Evolutionary conservation across 108 stramenopile genomes (phyloP).

Genomic region (Nannochloropsis salina): DNA sequence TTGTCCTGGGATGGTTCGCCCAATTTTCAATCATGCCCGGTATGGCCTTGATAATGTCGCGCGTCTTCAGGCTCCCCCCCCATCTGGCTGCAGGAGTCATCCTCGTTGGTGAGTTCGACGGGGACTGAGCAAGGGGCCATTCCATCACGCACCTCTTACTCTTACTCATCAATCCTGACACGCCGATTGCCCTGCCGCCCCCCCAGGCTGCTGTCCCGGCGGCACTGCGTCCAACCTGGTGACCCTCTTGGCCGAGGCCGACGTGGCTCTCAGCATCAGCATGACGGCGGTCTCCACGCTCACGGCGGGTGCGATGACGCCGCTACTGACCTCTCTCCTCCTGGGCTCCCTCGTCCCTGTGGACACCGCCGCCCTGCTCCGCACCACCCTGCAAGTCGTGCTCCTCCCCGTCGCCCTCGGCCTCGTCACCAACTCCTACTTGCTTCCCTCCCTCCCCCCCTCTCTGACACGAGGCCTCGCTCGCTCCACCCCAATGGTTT

Average conservation of each 20-base stretch:
- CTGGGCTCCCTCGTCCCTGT: slow-evolving; percentile 65
- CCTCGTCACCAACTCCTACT: slow-evolving; percentile 58
- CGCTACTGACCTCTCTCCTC: slow-evolving; percentile 70
- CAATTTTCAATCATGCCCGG: slow-evolving; percentile 76
- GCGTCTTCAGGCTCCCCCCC: slow-evolving; percentile 60
- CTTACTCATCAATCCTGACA: not conserved
- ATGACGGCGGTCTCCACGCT: slow-evolving; percentile 82
- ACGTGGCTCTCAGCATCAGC: slow-evolving; percentile 78
- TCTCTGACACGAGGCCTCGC: slow-evolving; percentile 62
- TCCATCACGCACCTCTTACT: not conserved
- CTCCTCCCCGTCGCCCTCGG: slow-evolving; percentile 76
- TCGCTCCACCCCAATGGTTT: slow-evolving; percentile 71
- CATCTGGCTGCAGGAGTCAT: slow-evolving; percentile 41
- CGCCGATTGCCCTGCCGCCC: slow-evolving; percentile 59
- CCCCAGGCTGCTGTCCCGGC: slow-evolving; percentile 77
- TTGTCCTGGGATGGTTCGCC: not conserved
- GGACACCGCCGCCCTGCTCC: slow-evolving; percentile 54
- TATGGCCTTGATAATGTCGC: slow-evolving; percentile 63
- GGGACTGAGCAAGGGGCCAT: not conserved
- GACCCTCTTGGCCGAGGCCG: slow-evolving; percentile 81
- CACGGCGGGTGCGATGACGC: slow-evolving; percentile 72
- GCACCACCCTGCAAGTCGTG: slow-evolving; percentile 70
- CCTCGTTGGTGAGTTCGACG: slow-evolving; percentile 43
- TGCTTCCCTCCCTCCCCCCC: slow-evolving; percentile 32
- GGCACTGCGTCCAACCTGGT: slow-evolving; percentile 92